A percentile compares a stretch with the other conserved stretches of the same genome.
Conservation (phyloP, 257 asterid species). For the Solanum pinnatisectum region DNA sequence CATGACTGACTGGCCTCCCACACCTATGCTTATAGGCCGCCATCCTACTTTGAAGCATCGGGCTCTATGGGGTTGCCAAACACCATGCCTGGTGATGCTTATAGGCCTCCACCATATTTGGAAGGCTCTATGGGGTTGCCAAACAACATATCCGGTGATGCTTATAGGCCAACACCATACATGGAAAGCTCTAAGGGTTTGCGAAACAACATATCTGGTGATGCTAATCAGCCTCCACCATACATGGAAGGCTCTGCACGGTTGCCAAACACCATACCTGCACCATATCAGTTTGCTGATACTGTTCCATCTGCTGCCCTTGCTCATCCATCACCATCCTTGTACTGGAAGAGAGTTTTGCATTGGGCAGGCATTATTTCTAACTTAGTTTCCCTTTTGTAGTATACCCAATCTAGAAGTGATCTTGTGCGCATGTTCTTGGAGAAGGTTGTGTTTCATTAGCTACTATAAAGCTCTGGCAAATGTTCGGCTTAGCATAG, state of each 20-base stretch:
- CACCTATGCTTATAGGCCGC: neutral
- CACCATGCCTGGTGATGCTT: neutral
- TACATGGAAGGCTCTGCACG: neutral
- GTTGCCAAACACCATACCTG: neutral
- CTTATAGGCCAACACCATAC: neutral
- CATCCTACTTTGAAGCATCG: neutral
- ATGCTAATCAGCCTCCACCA: neutral
- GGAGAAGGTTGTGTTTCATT: neutral
- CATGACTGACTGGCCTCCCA: neutral
- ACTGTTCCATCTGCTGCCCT: neutral
- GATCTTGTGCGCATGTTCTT: neutral
- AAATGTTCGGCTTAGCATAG: neutral
- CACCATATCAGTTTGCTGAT: neutral
- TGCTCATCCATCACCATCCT: neutral
- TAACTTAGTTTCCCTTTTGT: neutral
- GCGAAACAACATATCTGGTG: neutral
- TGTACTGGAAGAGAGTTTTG: slow-evolving; percentile 1
- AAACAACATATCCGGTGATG: neutral
- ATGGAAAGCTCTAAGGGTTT: neutral
- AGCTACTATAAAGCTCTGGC: neutral
- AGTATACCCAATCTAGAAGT: neutral
- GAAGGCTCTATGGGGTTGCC: neutral
- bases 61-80: neutral
- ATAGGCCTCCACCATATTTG: neutral
- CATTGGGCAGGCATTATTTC: neutral